Base-by-base conservation (phyloP, 495 filamentous ascomycete genomes). In the Oleoguttula mirabilis region DNA sequence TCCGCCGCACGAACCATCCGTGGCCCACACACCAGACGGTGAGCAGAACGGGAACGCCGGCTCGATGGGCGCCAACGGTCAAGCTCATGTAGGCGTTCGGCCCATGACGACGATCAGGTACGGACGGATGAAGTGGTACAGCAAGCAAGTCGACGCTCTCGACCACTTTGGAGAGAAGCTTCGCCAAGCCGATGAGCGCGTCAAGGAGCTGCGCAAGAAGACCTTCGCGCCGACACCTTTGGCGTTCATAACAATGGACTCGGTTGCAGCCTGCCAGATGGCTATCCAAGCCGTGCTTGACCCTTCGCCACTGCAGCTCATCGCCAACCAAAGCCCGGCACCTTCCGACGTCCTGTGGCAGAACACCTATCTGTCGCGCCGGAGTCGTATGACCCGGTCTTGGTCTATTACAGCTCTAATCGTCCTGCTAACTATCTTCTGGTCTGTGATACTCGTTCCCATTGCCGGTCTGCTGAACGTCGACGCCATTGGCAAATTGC, bases 221-320 rank as follows among this genome's bases (percentile, higher is more conserved):
- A 76, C 80, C 12, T 95, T 83, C 55, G 63, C 69, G 7, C 70
- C 92, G 1, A 86, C 76, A 0, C 77, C 87, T 31, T 66, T 92
- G 24, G 92, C 92, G 5, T 96, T 96, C 59, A 85, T 99, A 23
- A 95, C 92, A 0, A 87, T 99, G 82, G 80, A 94, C 60, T 93
- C 86, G 14, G 85, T 88, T 45, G 81, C 85, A n/a, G 77, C 87
- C 17, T 76, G 72, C 43, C 90, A 98, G 66, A 92, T 95, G 82
- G 84, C 86, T 12, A 79, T 92, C 31, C 90, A 99, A 59, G 84
- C 92, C 0, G 76, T 87, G 3, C 72, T 99, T 21, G 88, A 94
- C 54, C 85, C 90, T 1, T 77, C 79, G 17, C 92, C 92, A 10
- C 78, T 82, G 54, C 78, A 79, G 37, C 66, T 96, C n/a, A 65